Evolutionary conservation across 495 filamentous ascomycete species (phyloP), one percentile per base, ranked within the genome.

Genomic region (Parmelia sp.): DNA sequence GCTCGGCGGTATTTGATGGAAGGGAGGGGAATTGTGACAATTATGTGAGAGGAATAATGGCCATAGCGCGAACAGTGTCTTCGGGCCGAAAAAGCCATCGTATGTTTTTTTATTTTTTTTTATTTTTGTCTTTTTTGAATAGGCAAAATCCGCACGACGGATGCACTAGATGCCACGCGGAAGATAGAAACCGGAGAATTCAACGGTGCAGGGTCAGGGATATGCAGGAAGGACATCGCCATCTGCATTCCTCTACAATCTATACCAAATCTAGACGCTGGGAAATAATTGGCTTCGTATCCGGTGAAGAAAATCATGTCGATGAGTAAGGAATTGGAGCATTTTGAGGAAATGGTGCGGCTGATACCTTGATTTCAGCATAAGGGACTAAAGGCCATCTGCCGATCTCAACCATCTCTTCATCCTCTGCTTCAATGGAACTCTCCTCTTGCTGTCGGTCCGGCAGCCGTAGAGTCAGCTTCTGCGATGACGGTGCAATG

Each of bases 401-500:
- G n/a, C 76, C 77, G 57, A 92, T 73, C 67, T 81, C 75, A 58
- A 81, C 83, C 53, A 73, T 75, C 51, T 91, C 89, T 74, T 92
- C 89, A 73, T 91, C 82, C 45, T 73, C 77, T 31, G 86, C 85
- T 69, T 85, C 82, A 66, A 91, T 73, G 53, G 82, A 71, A n/a
- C n/a, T n/a, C 57, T 83, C 77, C 63, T 75, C 77, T 37, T 84
- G 74, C 67, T 79, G 79, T 58, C 81, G 78, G 63, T 74, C 77
- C 37, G 83, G 71, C 15, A 84, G 77, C 69, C 83, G 86, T 72
- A 92, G 77, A 53, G 74, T 82, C 58, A 98, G 81, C 59, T 80
- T 83, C 75, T 97, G 95, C 64, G 83, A 84, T 14, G 82, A 81
- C 15, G 91, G 90, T 3, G 94, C 91, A 23, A 98, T 84, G 60